These are phyloP conservation scores for Annulohypoxylon moriforme DNA, from an alignment of 495 filamentous ascomycete species.

Conservation along the genomic window DNA sequence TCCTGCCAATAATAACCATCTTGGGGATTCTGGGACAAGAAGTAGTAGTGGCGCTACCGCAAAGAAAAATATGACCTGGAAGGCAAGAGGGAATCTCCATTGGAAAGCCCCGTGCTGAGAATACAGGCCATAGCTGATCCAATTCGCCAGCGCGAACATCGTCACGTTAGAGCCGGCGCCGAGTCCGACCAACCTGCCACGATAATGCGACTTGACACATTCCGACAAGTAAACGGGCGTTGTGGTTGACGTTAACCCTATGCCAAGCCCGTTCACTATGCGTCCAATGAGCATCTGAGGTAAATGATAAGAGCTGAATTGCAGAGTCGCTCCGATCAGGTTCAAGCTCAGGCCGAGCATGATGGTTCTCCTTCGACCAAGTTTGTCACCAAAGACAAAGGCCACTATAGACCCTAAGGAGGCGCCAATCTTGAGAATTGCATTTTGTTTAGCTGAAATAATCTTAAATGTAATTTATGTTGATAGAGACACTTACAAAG, in stretches of 20 bases:
- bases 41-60: slow-evolving; percentile 52
- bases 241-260: slow-evolving; percentile 68
- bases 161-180: slow-evolving; percentile 42
- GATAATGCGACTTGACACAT: slow-evolving; percentile 61
- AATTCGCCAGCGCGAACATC: slow-evolving; percentile 50
- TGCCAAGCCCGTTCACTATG: slow-evolving; percentile 73
- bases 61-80: slow-evolving; percentile 60
- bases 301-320: slow-evolving; percentile 48
- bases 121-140: slow-evolving; percentile 55
- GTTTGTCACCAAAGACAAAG: slow-evolving; percentile 52
- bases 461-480: background rate
- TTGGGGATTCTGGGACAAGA: slow-evolving; percentile 52
- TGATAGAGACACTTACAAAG: slow-evolving; percentile 47
- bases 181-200: slow-evolving; percentile 56
- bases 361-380: slow-evolving; percentile 67
- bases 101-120: slow-evolving; percentile 51
- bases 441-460: slow-evolving; percentile 34
- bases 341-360: slow-evolving; percentile 68
- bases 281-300: slow-evolving; percentile 71
- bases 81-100: slow-evolving; percentile 64
- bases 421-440: slow-evolving; percentile 47
- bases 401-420: slow-evolving; percentile 54
- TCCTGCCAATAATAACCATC: slow-evolving; percentile 47
- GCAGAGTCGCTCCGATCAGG: slow-evolving; percentile 63
- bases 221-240: slow-evolving; percentile 71